Evolutionary conservation across 176 grass and related monocot genomes (phyloP), one percentile per base, ranked within the genome.

Genomic region (Eragrostis curvula): DNA sequence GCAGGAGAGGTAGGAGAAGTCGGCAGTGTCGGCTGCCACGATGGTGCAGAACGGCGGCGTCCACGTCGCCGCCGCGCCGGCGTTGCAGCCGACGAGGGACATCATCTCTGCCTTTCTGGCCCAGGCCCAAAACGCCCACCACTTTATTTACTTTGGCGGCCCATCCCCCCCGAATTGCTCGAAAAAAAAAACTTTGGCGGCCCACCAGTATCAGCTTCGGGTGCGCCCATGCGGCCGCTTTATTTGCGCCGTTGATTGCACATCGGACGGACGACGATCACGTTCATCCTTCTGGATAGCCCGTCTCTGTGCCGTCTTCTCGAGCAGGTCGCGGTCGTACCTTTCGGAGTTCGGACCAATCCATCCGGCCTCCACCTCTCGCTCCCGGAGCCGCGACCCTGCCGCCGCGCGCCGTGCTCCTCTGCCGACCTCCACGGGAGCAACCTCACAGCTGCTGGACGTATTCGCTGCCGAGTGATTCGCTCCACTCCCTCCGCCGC

Each of bases 41-140:
- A 97, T 73, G 23, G 89, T 85, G 86, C 92, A 97, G 58, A 85
- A 92, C 12, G 95, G 88, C 15, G 81, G 90, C 63, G 83, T 92
- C 92, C 91, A 94, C 12, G 89, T 79, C 55, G 72, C 50, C 81
- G 81, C 62, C 50, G 32, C 40, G 71, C 58, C 55, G 84, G 3
- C 21, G 77, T 7, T 53, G 80, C 48, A 16, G 40, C 10, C 21
- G 68, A 17, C n/a, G 58, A 58, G 43, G 59, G 69, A 57, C 87
- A 77, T n/a, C 32, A 84, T 51, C 29, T 69, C 65, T 3, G 51
- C 15, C 65, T 21, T 15, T 5, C 29, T 47, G 56, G 73, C 32
- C 86, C 66, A 88, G 75, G 46, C 20, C 68, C 60, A 80, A 86
- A 45, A 43, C n/a, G 73, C 73, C 73, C 73, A n/a, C n/a, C n/a